Base-by-base conservation (phyloP, 768 basidiomycete species). In the Lactifluus hygrophoroides region DNA sequence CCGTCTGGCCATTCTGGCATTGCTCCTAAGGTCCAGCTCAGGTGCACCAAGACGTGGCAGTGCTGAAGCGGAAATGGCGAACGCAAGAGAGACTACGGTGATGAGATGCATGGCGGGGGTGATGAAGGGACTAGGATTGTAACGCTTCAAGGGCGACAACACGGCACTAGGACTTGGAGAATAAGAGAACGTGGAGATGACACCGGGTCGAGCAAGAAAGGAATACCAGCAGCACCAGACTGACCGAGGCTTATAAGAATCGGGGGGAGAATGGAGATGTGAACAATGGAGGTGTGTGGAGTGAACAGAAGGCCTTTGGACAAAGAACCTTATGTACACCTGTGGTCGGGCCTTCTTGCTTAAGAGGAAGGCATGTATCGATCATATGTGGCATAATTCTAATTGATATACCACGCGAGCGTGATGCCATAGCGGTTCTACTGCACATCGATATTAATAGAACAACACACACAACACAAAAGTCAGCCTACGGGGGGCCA, bases 41-140 rank as follows among this genome's bases (percentile, higher is more conserved):
- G 59, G 46, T n/a, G 56, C 54, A 35, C 61, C 65, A 53, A 47
- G 40, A 9, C 56, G 44, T 19, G 61, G 57, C 44, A 57, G 5
- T 11, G 66, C 66, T 35, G 63, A 63, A 13, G 69, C 67, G 14
- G 69, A 64, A 28, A 74, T 57, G 28, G 69, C 49, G 23, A 72
- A 58, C n/a, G 66, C 63, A 50, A 71, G 57, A 17, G 60, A 51
- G 30, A 68, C 8, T 16, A 54, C 11, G 40, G 34, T n/a, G 14
- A 38, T 16, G 46, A 57, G 28, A 32, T 40, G 54, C 62, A 57
- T 58, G 42, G n/a, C 13, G 40, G 7, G 13, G 13, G 21, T 0
- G 7, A 45, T 4, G 19, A 17, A 44, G 34, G 30, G 55, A 2
- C 27, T 25, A 1, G 34, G 19, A 16, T 7, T 21, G 35, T 4